Conservation (phyloP, 371 early-diverging fungal species). For the Zychaea mexicana region DNA sequence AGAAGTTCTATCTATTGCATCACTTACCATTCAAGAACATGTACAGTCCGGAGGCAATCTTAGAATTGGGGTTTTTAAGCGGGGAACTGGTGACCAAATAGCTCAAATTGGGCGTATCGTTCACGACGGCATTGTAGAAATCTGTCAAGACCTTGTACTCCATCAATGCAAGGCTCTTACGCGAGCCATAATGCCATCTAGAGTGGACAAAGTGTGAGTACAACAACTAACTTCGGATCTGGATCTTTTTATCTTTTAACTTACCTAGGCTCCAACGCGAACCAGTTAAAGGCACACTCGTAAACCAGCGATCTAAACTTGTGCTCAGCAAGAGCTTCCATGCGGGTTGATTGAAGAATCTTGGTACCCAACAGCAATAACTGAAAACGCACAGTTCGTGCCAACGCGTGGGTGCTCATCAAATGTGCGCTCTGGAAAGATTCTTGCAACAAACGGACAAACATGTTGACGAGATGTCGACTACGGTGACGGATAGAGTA, state of each 20-base stretch:
- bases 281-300: constrained; percentile 75
- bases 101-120: constrained; percentile 63
- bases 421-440: constrained; percentile 67
- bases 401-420: constrained; percentile 73
- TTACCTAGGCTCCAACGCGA: constrained; percentile 66
- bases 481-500: constrained; percentile 79
- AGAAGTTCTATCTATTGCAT: background rate
- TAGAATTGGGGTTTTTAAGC: constrained; percentile 36
- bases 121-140: constrained; percentile 66
- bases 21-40: constrained; percentile 45
- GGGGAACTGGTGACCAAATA: constrained; percentile 52
- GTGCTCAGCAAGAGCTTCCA: constrained; percentile 69
- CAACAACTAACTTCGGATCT: too few species aligned
- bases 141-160: constrained; percentile 74
- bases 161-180: constrained; percentile 61
- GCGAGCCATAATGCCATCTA: constrained; percentile 72
- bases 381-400: constrained; percentile 80
- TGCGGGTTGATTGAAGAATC: constrained; percentile 68
- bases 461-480: constrained; percentile 72
- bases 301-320: constrained; percentile 68
- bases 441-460: constrained; percentile 73
- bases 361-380: constrained; percentile 78
- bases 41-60: constrained; percentile 44
- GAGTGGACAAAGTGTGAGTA: background rate
- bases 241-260: constrained; percentile 16